A percentile compares a stretch with the other conserved stretches of the same genome.
These are phyloP conservation scores for Eucalyptus curtisii DNA, from an alignment of 345 rosid species.

Conservation along the genomic window DNA sequence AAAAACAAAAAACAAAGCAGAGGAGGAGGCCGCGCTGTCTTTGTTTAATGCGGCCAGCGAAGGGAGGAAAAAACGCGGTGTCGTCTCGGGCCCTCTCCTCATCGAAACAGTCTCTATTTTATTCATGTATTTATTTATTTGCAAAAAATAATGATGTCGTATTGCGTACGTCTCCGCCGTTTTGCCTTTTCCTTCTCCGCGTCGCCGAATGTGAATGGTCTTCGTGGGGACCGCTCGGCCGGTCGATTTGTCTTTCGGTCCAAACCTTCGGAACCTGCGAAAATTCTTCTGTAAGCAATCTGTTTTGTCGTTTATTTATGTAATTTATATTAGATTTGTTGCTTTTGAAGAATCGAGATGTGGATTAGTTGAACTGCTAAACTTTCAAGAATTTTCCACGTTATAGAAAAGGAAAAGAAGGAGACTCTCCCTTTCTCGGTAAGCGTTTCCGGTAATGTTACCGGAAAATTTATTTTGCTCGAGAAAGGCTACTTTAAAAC, in stretches of 20 bases:
- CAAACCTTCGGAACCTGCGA: neutral
- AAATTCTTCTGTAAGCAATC: neutral
- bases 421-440: neutral
- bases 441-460: neutral
- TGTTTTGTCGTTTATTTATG: neutral
- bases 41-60: fast-evolving
- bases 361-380: neutral
- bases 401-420: neutral
- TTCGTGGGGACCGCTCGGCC: fast-evolving
- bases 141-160: neutral
- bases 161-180: neutral
- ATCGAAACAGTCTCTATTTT: neutral
- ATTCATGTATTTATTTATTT: neutral
- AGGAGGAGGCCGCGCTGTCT: neutral
- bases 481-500: no score
- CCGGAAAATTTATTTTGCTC: neutral
- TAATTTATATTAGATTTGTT: neutral
- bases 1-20: neutral
- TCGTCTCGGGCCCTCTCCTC: neutral
- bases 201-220: neutral
- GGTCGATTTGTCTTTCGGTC: neutral
- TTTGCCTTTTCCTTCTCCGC: neutral
- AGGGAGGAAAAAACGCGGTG: neutral
- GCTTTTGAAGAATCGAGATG: neutral
- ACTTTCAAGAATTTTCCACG: neutral